Conservation (phyloP, 176 grass and related monocot species). For the Oryza longistaminata region DNA sequence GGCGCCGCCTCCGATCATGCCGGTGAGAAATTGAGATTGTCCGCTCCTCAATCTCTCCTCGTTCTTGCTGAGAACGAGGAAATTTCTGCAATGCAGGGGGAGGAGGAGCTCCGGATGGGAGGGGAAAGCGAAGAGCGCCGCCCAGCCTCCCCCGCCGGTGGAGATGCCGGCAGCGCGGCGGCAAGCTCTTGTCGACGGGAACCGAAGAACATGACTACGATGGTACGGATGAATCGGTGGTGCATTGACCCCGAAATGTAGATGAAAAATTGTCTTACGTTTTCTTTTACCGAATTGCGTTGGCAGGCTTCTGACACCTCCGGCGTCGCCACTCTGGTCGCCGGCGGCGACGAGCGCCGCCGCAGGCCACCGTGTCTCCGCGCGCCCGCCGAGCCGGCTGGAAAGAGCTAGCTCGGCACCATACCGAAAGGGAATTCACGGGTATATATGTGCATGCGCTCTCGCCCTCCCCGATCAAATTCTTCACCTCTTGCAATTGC, state of each 20-base stretch:
- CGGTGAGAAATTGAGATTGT: constrained; percentile 15
- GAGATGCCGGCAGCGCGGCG: not conserved
- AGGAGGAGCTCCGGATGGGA: not conserved
- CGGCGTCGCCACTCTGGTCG: constrained; percentile 19
- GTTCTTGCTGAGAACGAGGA: not conserved
- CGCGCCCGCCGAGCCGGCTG: not conserved
- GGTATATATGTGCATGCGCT: not conserved
- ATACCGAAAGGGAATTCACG: not conserved
- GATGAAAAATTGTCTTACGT: not conserved
- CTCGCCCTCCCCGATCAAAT: too few relatives aligned
- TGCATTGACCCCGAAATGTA: not conserved
- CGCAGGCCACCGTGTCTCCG: not conserved
- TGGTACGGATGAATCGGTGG: not conserved
- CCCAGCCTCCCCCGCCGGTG: too few relatives aligned
- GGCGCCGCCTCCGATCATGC: not conserved
- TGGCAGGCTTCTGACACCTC: constrained; percentile 39
- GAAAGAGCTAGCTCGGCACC: not conserved
- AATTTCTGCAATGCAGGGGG: not conserved
- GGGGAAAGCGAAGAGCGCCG: not conserved
- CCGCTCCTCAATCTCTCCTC: not conserved
- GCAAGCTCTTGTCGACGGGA: not conserved
- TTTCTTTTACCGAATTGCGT: not conserved
- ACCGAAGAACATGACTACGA: constrained; percentile 39
- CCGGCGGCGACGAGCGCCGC: constrained; percentile 7
- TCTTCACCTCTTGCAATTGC: too few relatives aligned